These are phyloP conservation scores for Areca catechu DNA, from an alignment of 176 grass and related monocot species.

Conservation along the genomic window DNA sequence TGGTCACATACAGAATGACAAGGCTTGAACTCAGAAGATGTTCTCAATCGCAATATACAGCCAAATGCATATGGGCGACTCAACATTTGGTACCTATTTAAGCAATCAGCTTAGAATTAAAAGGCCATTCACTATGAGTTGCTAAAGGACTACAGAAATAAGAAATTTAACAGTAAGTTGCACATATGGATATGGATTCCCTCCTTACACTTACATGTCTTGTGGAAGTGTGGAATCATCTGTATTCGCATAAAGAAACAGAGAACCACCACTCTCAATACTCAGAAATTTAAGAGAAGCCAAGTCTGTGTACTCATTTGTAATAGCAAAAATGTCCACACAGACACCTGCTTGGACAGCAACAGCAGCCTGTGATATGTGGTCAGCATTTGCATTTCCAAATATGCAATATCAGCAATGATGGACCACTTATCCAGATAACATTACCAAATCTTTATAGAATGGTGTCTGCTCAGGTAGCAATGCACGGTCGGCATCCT, in stretches of 20 bases:
- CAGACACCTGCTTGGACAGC: constrained; percentile 95
- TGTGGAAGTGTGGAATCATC: constrained; percentile 95
- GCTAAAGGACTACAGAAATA: too few species aligned
- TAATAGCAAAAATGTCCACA: constrained; percentile 87
- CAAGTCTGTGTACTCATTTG: constrained; percentile 94
- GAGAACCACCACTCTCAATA: constrained; percentile 91
- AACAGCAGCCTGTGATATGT: constrained; percentile 61
- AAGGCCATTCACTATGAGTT: too few species aligned
- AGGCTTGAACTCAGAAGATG: constrained; percentile 85
- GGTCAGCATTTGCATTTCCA: constrained; percentile 14
- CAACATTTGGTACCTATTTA: constrained; percentile 73
- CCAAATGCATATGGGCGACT: constrained; percentile 99
- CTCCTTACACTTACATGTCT: constrained; percentile 61
- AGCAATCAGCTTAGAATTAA: constrained; percentile 1
- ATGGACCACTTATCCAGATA: neutral
- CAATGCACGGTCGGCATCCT: constrained; percentile 70
- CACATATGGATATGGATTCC: neutral
- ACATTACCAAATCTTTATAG: constrained; percentile 85
- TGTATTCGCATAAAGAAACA: constrained; percentile 78
- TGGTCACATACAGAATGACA: constrained; percentile 61
- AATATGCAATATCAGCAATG: neutral
- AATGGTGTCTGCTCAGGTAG: constrained; percentile 93
- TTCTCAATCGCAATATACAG: constrained; percentile 85
- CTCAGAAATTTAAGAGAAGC: constrained; percentile 92
- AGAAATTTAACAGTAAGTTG: constrained; percentile 13